Evolutionary conservation across 768 basidiomycete genomes (phyloP).

Genomic region (Brasilioporus rufonigricans): DNA sequence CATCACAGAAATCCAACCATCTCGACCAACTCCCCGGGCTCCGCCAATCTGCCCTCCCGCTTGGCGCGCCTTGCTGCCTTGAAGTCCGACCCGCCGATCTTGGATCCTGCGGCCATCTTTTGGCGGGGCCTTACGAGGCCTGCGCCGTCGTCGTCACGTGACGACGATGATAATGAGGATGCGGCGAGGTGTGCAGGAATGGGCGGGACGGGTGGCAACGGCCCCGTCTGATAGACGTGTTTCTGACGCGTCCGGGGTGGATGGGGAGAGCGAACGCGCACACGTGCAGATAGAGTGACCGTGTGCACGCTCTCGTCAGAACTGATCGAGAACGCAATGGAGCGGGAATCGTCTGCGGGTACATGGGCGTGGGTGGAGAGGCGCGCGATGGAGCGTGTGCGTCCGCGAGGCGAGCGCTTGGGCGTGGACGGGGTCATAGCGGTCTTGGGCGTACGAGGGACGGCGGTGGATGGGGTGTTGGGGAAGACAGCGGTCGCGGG

Average conservation of each 20-base stretch:
- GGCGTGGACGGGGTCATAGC: not conserved
- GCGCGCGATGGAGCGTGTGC: conserved; percentile 4
- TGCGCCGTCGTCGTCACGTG: conserved; percentile 2
- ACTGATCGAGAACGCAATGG: conserved; percentile 26
- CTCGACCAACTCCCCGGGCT: conserved; percentile 24
- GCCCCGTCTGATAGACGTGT: conserved; percentile 17
- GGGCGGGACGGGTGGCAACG: conserved; percentile 26
- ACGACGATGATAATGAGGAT: not conserved
- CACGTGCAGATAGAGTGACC: conserved; percentile 15
- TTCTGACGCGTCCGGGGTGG: conserved; percentile 8
- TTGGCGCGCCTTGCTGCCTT: conserved; percentile 29
- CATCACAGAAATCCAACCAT: conserved; percentile 30
- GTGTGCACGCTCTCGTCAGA: conserved; percentile 28
- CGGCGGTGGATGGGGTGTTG: conserved; percentile 8
- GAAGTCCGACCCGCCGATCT: conserved; percentile 28
- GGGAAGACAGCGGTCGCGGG: conserved; percentile 63
- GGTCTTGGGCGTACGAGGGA: conserved; percentile 6
- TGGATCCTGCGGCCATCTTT: conserved; percentile 24
- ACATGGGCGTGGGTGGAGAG: not conserved
- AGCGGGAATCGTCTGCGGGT: conserved; percentile 19
- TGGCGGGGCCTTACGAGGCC: conserved; percentile 24
- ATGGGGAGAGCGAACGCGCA: conserved; percentile 17
- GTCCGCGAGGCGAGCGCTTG: no score
- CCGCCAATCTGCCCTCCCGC: conserved; percentile 17
- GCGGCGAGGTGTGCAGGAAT: conserved; percentile 16